These are phyloP conservation scores for Recurvomyces mirabilis DNA, from an alignment of 495 filamentous ascomycete species.

Conservation along the genomic window DNA sequence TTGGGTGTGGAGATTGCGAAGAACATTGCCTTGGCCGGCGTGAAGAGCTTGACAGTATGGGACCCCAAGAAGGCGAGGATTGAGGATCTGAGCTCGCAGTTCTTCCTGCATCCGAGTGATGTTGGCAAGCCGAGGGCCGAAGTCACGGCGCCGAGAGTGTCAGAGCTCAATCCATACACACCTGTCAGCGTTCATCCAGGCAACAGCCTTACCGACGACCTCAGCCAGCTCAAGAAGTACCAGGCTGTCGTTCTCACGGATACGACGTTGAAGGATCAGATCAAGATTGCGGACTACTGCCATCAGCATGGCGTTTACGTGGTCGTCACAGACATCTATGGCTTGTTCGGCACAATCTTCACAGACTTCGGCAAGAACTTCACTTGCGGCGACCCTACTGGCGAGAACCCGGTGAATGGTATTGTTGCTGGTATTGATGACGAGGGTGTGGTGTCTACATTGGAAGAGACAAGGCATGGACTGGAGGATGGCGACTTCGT, in stretches of 20 bases:
- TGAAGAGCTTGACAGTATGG: slow-evolving; percentile 76
- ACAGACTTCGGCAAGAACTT: slow-evolving; percentile 96
- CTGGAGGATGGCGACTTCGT: slow-evolving; percentile 94
- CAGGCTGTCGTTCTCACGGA: slow-evolving; percentile 88
- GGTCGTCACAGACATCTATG: slow-evolving; percentile 77
- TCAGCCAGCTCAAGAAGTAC: slow-evolving; percentile 71
- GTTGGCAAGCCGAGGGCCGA: slow-evolving; percentile 84
- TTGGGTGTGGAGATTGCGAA: slow-evolving; percentile 98
- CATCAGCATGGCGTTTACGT: slow-evolving; percentile 85
- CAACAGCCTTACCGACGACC: slow-evolving; percentile 51
- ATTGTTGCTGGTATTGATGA: slow-evolving; percentile 85
- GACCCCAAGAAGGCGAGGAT: slow-evolving; percentile 72
- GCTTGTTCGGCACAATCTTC: slow-evolving; percentile 91
- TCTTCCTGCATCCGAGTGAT: slow-evolving; percentile 82
- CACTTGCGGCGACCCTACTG: slow-evolving; percentile 75
- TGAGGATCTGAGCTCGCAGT: slow-evolving; percentile 86
- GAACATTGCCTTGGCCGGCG: slow-evolving; percentile 95
- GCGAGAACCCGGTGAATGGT: slow-evolving; percentile 75
- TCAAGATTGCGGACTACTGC: slow-evolving; percentile 78
- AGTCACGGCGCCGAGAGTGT: slow-evolving; percentile 76
- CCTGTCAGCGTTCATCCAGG: slow-evolving; percentile 68
- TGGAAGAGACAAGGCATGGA: slow-evolving; percentile 93
- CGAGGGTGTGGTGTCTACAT: slow-evolving; percentile 80
- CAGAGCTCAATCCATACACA: slow-evolving; percentile 92
- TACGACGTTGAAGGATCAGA: slow-evolving; percentile 65